Evolutionary conservation across 352 stramenopile genomes (phyloP), one percentile per base, ranked within the genome.

Genomic region (Halophytophthora polymorphica): DNA sequence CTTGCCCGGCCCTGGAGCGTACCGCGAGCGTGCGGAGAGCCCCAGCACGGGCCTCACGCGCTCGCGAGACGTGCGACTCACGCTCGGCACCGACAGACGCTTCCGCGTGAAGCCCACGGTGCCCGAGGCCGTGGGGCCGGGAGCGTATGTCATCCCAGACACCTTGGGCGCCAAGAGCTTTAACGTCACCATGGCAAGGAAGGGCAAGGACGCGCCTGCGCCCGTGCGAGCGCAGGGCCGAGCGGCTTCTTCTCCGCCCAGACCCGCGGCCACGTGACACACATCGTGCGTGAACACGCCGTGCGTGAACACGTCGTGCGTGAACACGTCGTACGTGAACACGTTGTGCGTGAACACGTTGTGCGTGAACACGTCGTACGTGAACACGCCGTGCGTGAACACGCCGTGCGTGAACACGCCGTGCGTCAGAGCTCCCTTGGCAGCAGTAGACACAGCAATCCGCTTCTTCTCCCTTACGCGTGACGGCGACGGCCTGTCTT

Each of bases 81-180:
- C 75, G 19, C 50, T 86, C n/a, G 69, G 65, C 13, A 76, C 66
- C 21, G 71, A 87, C 42, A 47, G 59, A 25, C 57, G 76, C 19
- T 87, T 87, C 55, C 68, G 73, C 6, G 58, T 78, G 34, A 79
- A 77, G 49, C 56, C 73, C 22, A 75, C 68, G 14, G 66, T 85
- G 23, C 76, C 76, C 3, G 53, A 59, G 14, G 33, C 55, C 6
- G 66, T 87, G 28, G 76, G 76, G 0, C 76, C 76, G 11, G 76
- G 76, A 6, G 56, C 73, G 6, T 87, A 87, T 44, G 56, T 66
- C n/a, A 71, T 87, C 19, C 57, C 71, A 17, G 66, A 64, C 2
- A 87, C 73, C 0, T 59, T 87, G n/a, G 76, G 71, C 14, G 74
- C 62, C 21, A 83, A 81, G 54, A 87, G 71, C 52, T 87, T 87